A percentile compares a stretch with the other conserved stretches of the same genome.
Conservation (phyloP, 306 rosid genomes). For the Cucurbita ficifolia region DNA sequence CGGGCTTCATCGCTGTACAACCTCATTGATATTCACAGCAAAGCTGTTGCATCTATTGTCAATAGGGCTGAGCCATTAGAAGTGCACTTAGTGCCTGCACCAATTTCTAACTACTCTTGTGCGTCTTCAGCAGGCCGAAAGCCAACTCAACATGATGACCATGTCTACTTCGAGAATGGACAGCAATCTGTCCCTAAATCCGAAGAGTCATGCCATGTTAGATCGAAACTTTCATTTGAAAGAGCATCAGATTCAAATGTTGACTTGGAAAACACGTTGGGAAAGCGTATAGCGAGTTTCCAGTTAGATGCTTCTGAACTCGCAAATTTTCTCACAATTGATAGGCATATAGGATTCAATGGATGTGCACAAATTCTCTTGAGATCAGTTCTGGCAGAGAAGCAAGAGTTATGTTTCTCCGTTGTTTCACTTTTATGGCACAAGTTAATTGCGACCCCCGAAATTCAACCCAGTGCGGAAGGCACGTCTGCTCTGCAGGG, state of each 20-base stretch:
- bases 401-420: conserved; percentile 85
- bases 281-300: conserved; percentile 54
- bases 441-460: conserved; percentile 87
- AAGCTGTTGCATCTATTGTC: conserved; percentile 81
- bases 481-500: conserved; percentile 99
- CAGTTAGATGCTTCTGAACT: conserved; percentile 81
- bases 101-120: conserved; percentile 39
- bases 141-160: conserved; percentile 23
- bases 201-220: conserved; percentile 25
- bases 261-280: conserved; percentile 31
- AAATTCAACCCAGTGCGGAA: conserved; percentile 78
- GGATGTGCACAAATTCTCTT: conserved; percentile 70
- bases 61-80: conserved; percentile 87
- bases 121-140: conserved; percentile 26
- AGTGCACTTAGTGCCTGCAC: conserved; percentile 49
- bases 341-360: conserved; percentile 83
- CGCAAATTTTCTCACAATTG: conserved; percentile 90
- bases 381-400: conserved; percentile 69
- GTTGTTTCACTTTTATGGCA: conserved; percentile 94
- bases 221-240: conserved; percentile 22
- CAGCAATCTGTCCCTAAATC: conserved; percentile 25
- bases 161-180: conserved; percentile 33
- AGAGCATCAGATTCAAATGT: conserved; percentile 31
- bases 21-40: conserved; percentile 87
- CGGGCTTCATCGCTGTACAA: conserved; percentile 84